phyloP scores from a whole-genome alignment of 192 early-diverging fungal genomes.

The Mortierella claussenii region DNA sequence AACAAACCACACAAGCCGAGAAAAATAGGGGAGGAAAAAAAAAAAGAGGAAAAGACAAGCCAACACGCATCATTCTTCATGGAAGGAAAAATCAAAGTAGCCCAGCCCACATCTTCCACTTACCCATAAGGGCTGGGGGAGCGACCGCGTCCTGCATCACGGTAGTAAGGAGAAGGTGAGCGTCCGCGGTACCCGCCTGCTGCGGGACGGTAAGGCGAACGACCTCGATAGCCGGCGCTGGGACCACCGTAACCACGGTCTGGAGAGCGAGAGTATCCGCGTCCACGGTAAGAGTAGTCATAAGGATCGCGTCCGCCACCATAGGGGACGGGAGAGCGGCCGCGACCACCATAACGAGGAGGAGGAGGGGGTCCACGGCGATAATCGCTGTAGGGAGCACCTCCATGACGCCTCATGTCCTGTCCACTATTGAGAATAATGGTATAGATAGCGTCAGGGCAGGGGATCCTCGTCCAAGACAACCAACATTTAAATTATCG shows the following conservation, averaged over 20 bases:
- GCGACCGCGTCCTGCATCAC: slow-evolving; percentile 42
- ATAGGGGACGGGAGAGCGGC: slow-evolving; percentile 50
- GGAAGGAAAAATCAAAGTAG: not conserved
- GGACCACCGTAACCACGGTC: slow-evolving; percentile 54
- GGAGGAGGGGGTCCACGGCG: slow-evolving; percentile 53
- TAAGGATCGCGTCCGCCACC: slow-evolving; percentile 46
- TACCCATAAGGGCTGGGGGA: slow-evolving; percentile 58
- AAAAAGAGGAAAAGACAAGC: not conserved
- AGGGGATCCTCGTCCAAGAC: too few species aligned
- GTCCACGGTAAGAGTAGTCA: slow-evolving; percentile 47
- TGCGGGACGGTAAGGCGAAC: slow-evolving; percentile 48
- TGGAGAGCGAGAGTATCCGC: slow-evolving; percentile 57
- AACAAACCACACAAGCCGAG: too few species aligned
- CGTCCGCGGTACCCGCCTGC: slow-evolving; percentile 45
- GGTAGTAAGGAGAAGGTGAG: slow-evolving; percentile 52
- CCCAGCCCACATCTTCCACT: not conserved
- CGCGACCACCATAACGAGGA: slow-evolving; percentile 44
- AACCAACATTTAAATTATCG: too few species aligned
- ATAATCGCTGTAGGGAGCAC: slow-evolving; percentile 51
- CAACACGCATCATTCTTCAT: not conserved
- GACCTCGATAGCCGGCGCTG: slow-evolving; percentile 33
- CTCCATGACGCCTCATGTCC: slow-evolving; percentile 25
- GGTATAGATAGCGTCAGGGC: too few species aligned
- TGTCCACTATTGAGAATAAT: slow-evolving; percentile 19
- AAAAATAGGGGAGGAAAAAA: too few species aligned